Evolutionary conservation across 1,284 basidiomycete genomes (phyloP).

Genomic region (Ceratobasidium papillatum): DNA sequence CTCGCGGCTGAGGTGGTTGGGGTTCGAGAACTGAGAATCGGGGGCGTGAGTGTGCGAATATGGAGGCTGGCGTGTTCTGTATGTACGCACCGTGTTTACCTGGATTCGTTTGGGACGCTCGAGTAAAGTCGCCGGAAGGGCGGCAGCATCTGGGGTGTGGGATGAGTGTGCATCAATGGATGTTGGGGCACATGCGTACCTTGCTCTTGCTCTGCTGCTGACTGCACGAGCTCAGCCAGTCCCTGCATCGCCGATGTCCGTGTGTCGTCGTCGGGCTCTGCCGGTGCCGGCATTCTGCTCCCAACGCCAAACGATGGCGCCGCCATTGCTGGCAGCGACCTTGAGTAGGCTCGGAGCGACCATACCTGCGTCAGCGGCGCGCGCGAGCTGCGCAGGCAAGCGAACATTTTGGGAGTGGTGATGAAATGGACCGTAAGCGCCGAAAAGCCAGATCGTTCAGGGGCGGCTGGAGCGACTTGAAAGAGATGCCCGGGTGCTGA

Average conservation of each 20-base stretch:
- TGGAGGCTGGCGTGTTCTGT: not conserved
- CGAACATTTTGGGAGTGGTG: conserved; percentile 28
- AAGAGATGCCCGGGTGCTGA: not conserved
- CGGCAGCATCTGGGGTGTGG: conserved; percentile 24
- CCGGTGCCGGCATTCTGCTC: not conserved
- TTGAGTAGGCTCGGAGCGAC: conserved; percentile 18
- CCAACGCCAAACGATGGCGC: not conserved
- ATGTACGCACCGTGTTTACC: conserved; percentile 9
- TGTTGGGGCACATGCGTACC: not conserved
- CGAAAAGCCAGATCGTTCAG: conserved; percentile 26
- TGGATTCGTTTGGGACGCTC: conserved; percentile 12
- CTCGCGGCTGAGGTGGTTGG: conserved; percentile 30
- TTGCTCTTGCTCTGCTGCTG: conserved; percentile 27
- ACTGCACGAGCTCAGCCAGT: conserved; percentile 28
- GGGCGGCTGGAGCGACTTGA: conserved; percentile 26
- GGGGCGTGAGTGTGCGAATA: conserved; percentile 1
- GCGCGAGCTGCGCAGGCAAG: conserved; percentile 32
- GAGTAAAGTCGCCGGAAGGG: conserved; percentile 26
- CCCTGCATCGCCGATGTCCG: not conserved
- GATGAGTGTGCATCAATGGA: conserved; percentile 1
- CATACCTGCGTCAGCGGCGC: conserved; percentile 10
- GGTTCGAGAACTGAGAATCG: conserved; percentile 10
- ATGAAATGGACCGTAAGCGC: conserved; percentile 7
- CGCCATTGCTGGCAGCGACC: not conserved
- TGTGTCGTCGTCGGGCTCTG: not conserved